A percentile compares a stretch with the other conserved stretches of the same genome.
Conservation (phyloP, 495 filamentous ascomycete genomes). For the Talaromyces ruber region DNA sequence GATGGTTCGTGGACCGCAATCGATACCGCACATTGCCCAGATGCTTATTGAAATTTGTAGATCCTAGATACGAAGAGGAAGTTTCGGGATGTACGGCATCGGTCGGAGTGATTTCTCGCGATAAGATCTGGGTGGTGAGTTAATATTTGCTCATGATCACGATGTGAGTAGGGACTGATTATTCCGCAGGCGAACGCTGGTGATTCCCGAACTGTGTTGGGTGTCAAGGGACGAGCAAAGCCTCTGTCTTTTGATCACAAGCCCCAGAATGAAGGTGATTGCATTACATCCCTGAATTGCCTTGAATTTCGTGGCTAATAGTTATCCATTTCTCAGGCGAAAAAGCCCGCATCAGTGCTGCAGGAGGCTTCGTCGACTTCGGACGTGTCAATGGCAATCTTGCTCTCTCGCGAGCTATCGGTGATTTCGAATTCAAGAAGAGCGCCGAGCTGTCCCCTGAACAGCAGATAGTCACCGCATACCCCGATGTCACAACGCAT, state of each 20-base stretch:
- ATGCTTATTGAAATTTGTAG: slow-evolving; percentile 36
- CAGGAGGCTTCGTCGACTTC: slow-evolving; percentile 97
- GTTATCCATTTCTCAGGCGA: slow-evolving; percentile 55
- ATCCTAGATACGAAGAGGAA: slow-evolving; percentile 94
- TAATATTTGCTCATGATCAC: slow-evolving; percentile 13
- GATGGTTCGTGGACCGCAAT: slow-evolving; percentile 58
- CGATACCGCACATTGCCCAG: slow-evolving; percentile 9
- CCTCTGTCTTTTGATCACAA: slow-evolving; percentile 98
- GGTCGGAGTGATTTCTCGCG: slow-evolving; percentile 74
- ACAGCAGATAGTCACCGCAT: slow-evolving; percentile 95
- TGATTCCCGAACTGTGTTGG: slow-evolving; percentile 88
- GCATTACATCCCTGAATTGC: slow-evolving; percentile 3
- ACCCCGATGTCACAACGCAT: slow-evolving; percentile 85
- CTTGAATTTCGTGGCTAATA: neutral
- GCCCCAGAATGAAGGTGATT: slow-evolving; percentile 88
- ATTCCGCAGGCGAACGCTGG: slow-evolving; percentile 78
- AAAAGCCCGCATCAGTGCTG: slow-evolving; percentile 90
- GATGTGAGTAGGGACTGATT: slow-evolving; percentile 7
- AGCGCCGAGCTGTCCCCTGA: slow-evolving; percentile 92
- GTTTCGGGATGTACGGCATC: slow-evolving; percentile 96
- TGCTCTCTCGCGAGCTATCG: slow-evolving; percentile 93
- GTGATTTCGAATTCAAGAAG: slow-evolving; percentile 99
- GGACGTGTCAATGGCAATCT: slow-evolving; percentile 97
- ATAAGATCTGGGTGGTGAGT: slow-evolving; percentile 90
- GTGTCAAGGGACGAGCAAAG: slow-evolving; percentile 93